These are phyloP conservation scores for Saccharomycopsis fodiens DNA, from an alignment of 805 yeast genomes.

Conservation along the genomic window DNA sequence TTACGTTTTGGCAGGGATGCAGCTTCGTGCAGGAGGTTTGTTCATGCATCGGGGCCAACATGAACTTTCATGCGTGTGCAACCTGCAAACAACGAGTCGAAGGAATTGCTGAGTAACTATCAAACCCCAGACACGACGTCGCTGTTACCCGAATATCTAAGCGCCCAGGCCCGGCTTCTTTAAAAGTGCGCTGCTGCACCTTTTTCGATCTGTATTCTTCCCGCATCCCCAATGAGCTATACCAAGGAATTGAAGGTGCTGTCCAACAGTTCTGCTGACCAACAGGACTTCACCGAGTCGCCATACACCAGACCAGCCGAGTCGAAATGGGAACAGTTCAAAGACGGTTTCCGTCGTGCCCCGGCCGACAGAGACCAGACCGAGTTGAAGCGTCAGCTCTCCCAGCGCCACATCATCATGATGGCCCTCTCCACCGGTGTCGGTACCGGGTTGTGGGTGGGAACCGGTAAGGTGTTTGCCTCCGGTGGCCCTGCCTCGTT, in stretches of 20 bases:
- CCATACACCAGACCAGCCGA: not conserved
- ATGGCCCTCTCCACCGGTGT: constrained; percentile 81
- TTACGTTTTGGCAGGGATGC: too few relatives aligned
- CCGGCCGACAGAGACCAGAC: not conserved
- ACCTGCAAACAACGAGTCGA: too few relatives aligned
- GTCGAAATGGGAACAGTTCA: not conserved
- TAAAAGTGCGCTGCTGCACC: too few relatives aligned
- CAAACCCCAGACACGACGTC: too few relatives aligned
- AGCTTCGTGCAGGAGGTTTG: too few relatives aligned
- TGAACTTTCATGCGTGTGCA: too few relatives aligned
- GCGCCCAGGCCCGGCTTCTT: too few relatives aligned
- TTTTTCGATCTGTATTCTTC: too few relatives aligned
- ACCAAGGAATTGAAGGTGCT: not conserved
- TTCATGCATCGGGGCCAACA: too few relatives aligned
- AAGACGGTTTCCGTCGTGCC: not conserved
- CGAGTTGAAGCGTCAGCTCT: not conserved
- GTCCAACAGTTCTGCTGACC: not conserved
- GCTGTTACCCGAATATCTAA: too few relatives aligned
- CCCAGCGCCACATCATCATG: constrained; percentile 46
- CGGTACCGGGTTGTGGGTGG: constrained; percentile 66
- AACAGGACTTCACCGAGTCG: not conserved
- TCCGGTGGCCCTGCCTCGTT: constrained; percentile 41
- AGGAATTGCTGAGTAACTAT: too few relatives aligned
- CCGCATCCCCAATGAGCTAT: too few relatives aligned
- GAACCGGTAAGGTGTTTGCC: constrained; percentile 41